Evolutionary conservation across 1,284 basidiomycete species (phyloP), one percentile per base, ranked within the genome.

Genomic region (Hypsizygus ulmarius): DNA sequence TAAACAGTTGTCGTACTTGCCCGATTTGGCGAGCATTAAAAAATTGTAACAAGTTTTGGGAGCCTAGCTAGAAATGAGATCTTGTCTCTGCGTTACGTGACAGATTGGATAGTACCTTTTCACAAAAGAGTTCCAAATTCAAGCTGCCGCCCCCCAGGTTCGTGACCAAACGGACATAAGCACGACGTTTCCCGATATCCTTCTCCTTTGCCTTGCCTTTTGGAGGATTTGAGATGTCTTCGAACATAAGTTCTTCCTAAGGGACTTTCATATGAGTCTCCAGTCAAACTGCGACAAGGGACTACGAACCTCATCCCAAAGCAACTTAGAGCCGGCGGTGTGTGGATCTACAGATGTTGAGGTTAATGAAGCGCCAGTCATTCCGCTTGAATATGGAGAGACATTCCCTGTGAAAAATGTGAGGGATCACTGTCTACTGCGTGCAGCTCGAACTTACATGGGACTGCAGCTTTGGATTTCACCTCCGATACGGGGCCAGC

Each of bases 21-120:
- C 93, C 29, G 84, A 73, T 56, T 84, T 82, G 0, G 94, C 93
- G 3, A 97, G 78, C 84, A 90, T 90, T 14, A 99, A 71, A 68
- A 98, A 99, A 68, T 99, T 99, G 68, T 97, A 99, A 61, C 94
- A 96, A 0, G 96, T 97, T 70, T 96, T 95, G 0, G 96, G 96
- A 5, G 95, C 96, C 83, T 93, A 49, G 21, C 42, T 36, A 49
- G 28, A 28, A 21, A 34, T 33, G 43, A 46, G 42, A 19, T 19
- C 2, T 36, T 25, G 38, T 29, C 32, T 11, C 32, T 6, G 29
- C 9, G 15, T 35, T 44, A 9, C 18, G 35, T 11, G 8, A 45
- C 5, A 15, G 43, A 32, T 15, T 45, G 57, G 6, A 12, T 3
- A 39, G 19, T 32, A 87, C 90, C 73, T 90, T 90, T 66, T 94